Percentiles rank a stretch among this genome's conserved stretches.
Evolutionary conservation across 169 alveolate species (phyloP).

Genomic region (Eimeria acervulina): DNA sequence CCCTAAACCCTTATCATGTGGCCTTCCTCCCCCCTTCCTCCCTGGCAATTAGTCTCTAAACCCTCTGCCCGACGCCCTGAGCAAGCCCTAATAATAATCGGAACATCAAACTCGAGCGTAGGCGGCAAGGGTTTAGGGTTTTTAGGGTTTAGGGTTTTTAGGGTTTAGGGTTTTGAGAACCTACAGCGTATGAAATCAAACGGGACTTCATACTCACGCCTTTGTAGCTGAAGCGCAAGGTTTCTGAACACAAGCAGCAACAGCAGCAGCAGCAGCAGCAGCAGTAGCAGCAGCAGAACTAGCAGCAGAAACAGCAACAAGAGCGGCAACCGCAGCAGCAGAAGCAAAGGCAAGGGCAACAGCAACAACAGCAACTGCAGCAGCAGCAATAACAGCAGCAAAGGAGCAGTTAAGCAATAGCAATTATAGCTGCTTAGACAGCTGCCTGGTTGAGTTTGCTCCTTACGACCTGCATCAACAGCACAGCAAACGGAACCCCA

Average conservation of each 20-base stretch:
- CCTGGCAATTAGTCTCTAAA: too few relatives aligned
- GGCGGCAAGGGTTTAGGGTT: neutral
- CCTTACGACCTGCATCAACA: neutral
- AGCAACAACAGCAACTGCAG: too few relatives aligned
- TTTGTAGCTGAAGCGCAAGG: slow-evolving; percentile 19
- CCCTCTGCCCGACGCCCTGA: too few relatives aligned
- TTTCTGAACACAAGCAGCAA: neutral
- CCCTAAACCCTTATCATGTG: too few relatives aligned
- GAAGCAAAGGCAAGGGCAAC: neutral
- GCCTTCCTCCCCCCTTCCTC: too few relatives aligned
- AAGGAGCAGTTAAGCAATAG: too few relatives aligned
- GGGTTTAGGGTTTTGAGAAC: too few relatives aligned
- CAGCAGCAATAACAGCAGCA: too few relatives aligned
- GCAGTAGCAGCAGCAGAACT: slow-evolving; percentile 11
- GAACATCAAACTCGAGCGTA: too few relatives aligned
- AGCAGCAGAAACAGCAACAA: neutral
- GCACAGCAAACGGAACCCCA: neutral
- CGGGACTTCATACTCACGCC: neutral
- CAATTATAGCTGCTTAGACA: neutral
- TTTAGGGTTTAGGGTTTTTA: neutral
- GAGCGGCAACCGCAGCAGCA: slow-evolving; percentile 4
- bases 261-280: slow-evolving; percentile 20
- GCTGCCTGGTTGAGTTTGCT: neutral
- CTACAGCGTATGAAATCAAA: neutral
- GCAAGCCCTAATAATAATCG: too few relatives aligned